These are phyloP conservation scores for Amaranthus cruentus DNA, from an alignment of 148 eudicot genomes.

Conservation along the genomic window DNA sequence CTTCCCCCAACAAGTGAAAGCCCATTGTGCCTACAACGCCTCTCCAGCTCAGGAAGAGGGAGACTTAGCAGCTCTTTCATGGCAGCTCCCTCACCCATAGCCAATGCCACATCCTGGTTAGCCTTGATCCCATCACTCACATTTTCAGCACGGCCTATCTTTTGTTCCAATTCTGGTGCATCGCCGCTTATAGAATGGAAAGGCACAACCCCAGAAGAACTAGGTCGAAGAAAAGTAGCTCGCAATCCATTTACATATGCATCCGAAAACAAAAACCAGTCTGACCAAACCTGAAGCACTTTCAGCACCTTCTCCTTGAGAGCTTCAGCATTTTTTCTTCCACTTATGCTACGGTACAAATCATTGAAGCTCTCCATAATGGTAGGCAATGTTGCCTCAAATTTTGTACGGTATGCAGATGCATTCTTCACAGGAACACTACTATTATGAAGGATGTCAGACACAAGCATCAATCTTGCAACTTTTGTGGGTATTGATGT, in stretches of 20 bases:
- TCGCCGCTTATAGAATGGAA: conserved; percentile 88
- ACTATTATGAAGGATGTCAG: conserved; percentile 95
- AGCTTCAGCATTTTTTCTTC: conserved; percentile 96
- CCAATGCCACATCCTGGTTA: conserved; percentile 82
- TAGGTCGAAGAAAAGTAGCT: conserved; percentile 84
- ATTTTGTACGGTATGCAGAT: conserved; percentile 98
- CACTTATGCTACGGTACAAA: conserved; percentile 78
- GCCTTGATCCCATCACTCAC: conserved; percentile 37
- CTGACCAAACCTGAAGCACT: conserved; percentile 99
- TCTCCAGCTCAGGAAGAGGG: conserved; percentile 86
- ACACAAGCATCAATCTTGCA: conserved; percentile 97
- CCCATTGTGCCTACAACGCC: conserved; percentile 97
- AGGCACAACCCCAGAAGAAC: conserved; percentile 65
- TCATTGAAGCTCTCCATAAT: conserved; percentile 96
- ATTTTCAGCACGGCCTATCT: conserved; percentile 41
- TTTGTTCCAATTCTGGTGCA: conserved; percentile 68
- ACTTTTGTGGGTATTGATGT: conserved; percentile 99
- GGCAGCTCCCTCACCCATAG: conserved; percentile 93
- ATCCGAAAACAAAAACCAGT: conserved; percentile 98
- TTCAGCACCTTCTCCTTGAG: conserved; percentile 93
- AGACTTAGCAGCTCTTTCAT: conserved; percentile 71
- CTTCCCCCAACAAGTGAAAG: conserved; percentile 90
- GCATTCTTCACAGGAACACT: conserved; percentile 99
- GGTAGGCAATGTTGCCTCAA: conserved; percentile 81
- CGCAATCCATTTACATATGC: conserved; percentile 90